Evolutionary conservation across 139 green algal genomes (phyloP).

Genomic region (Desmodesmus armatus): DNA sequence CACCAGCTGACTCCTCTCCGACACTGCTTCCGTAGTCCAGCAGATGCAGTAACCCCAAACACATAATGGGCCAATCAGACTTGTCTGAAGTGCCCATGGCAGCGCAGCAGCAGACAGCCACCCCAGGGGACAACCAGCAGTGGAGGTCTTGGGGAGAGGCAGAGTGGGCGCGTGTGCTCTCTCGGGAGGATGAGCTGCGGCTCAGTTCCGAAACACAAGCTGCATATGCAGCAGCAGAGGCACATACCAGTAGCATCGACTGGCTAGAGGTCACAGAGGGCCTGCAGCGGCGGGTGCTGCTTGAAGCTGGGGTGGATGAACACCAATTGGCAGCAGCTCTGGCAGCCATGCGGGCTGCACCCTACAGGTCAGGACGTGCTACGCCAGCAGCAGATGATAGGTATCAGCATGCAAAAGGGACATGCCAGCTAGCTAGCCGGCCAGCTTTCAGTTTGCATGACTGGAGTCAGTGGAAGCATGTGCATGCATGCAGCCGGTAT

Average conservation of each 20-base stretch:
- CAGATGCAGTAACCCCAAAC: not conserved
- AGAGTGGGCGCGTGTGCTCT: not conserved
- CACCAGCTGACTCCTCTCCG: no score
- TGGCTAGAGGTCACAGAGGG: constrained; percentile 44
- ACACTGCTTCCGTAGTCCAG: not conserved
- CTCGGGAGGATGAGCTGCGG: constrained; percentile 3
- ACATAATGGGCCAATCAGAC: no score
- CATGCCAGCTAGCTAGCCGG: no score
- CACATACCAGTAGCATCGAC: not conserved
- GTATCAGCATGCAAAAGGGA: no score
- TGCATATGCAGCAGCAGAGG: constrained; percentile 3
- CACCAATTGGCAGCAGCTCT: not conserved
- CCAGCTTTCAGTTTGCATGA: no score
- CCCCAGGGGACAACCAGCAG: not conserved
- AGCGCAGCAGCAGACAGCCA: not conserved
- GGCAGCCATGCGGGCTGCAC: constrained; percentile 6
- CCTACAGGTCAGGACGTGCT: constrained; percentile 28
- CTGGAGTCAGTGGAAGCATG: no score
- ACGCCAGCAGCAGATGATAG: no score
- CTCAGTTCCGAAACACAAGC: constrained; percentile 20
- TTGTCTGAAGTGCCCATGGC: no score
- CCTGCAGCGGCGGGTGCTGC: constrained; percentile 34
- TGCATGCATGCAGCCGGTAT: no score
- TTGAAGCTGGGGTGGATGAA: not conserved
- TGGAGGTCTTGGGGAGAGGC: not conserved